These are phyloP conservation scores for Suhomyces kilbournensis DNA, from an alignment of 805 yeast species.

Conservation along the genomic window DNA sequence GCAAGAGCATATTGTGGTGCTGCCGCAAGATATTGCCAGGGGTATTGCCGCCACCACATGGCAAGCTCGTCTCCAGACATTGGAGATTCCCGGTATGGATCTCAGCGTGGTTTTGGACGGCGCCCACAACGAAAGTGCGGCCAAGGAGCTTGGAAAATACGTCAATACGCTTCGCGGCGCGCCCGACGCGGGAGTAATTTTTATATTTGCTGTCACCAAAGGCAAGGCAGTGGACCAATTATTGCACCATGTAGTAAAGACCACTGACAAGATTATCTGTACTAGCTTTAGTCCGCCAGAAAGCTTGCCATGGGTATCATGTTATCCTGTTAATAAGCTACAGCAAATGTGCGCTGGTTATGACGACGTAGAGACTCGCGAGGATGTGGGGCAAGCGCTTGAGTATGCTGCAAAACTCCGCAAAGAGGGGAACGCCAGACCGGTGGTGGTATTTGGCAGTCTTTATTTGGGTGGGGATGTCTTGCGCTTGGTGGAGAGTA, in stretches of 20 bases:
- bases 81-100: conserved; percentile 20
- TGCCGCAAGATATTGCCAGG: conserved; percentile 30
- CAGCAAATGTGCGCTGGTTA: conserved; percentile 17
- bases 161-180: conserved; percentile 27
- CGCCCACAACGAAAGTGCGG: conserved; percentile 88
- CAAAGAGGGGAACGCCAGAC: conserved; percentile 18
- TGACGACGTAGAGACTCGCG: conserved; percentile 16
- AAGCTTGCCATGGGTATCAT: conserved; percentile 90
- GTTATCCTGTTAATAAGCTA: conserved; percentile 40
- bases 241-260: conserved; percentile 45
- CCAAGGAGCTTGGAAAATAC: conserved; percentile 62
- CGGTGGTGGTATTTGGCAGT: conserved; percentile 41
- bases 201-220: conserved; percentile 70
- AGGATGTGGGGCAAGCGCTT: conserved; percentile 13
- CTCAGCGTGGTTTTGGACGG: conserved; percentile 67
- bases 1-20: conserved; percentile 42
- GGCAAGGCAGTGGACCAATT: conserved; percentile 63
- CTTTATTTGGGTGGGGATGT: conserved; percentile 42
- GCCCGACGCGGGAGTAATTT: conserved; percentile 39
- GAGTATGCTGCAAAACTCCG: conserved; percentile 10
- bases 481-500: conserved; percentile 17
- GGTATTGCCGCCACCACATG: conserved; percentile 63
- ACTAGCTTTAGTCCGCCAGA: conserved; percentile 69
- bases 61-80: conserved; percentile 83
- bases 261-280: conserved; percentile 56